Base-by-base conservation (phyloP, 2,329 filamentous ascomycete species). In the Pseudogymnoascus sp. region DNA sequence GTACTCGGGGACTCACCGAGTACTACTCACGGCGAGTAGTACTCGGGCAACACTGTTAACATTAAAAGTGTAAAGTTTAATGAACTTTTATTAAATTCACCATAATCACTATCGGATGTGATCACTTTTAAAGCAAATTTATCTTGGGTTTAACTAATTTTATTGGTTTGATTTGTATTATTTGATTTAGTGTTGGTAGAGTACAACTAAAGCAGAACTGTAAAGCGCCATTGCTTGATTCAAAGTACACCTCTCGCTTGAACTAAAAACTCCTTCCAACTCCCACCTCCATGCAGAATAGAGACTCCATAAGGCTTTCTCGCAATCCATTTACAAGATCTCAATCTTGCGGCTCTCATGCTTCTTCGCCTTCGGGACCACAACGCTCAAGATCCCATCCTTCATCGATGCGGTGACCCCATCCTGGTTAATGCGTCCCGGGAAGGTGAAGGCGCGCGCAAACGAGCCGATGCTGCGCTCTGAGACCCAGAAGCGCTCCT, bases 391-490 rank as follows among this genome's bases (percentile, higher is more conserved):
- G 66, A 89, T 78, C 33, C 87, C 87, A 64, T 89, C 81, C 72
- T 82, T 80, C 65, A 89, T 81, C 63, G 71, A 79, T 50, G 87
- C 87, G 50, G 74, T 78, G 62, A 89, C 86, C 6, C 71, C 76
- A 10, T 84, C 82, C 69, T 82, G 79, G 70, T 88, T 83, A 66
- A 89, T 80, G 31, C 81, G 81, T 61, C 75, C 75, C 1, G 86
- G 84, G 78, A 89, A 89, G 72, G 78, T 82, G 77, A 89, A 89
- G 66, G 79, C 83, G 66, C 87, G 83, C 62, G 83, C 79, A 76
- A 89, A 89, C 68, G 85, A 80, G 72, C 86, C 86, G 64, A 86
- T 76, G 65, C 79, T 81, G 69, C 85, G 84, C 77, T 89, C 85
- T 24, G 78, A 78, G 66, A 85, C 76, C 89, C 88, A 91, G 80